Base-by-base conservation (phyloP, 2,329 filamentous ascomycete species). In the Cercospora canescens region DNA sequence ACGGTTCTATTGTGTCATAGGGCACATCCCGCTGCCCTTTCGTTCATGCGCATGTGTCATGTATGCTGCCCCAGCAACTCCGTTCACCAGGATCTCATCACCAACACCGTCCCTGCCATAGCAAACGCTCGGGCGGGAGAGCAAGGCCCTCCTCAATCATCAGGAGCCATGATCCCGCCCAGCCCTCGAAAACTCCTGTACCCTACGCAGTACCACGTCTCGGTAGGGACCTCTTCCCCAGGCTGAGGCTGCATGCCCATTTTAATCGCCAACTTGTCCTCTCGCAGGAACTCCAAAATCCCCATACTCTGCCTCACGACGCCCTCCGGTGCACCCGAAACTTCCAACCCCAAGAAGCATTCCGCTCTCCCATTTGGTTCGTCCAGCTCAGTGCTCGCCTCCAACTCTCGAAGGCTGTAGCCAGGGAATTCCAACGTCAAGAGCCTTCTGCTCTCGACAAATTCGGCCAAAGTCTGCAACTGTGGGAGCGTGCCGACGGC, bases 291-390 rank as follows among this genome's bases (percentile, higher is more conserved):
- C 21, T 59, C 41, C 56, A 60, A 28, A 12, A 60, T 54, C 1
- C 62, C 62, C 57, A 64, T 32, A 45, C n/a, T 37, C 50, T 55
- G 63, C 50, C 52, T 55, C 34, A 62, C 63, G 18, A 65, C 50
- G 35, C 52, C 63, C 48, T 62, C 63, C 16, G 60, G 60, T 32
- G 34, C 60, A 14, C 48, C 52, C 4, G 48, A 14, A 35, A 62
- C 50, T 56, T 62, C 60, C 39, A 60, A 26, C 26, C 21, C 28
- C 18, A 60, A 11, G 41, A 56, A 60, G 18, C 48, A 64, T 52
- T 41, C 62, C 16, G 62, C 62, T 35, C 50, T 12, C 4, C 62
- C 62, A 21, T 60, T 55, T 3, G 34, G n/a, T 30, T 64, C 62
- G 12, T 64, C 62, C n/a, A 64, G 32, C 35, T 64, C 56, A 14